Evolutionary conservation across 1,284 basidiomycete genomes (phyloP).

Genomic region (Fistulina hepatica): DNA sequence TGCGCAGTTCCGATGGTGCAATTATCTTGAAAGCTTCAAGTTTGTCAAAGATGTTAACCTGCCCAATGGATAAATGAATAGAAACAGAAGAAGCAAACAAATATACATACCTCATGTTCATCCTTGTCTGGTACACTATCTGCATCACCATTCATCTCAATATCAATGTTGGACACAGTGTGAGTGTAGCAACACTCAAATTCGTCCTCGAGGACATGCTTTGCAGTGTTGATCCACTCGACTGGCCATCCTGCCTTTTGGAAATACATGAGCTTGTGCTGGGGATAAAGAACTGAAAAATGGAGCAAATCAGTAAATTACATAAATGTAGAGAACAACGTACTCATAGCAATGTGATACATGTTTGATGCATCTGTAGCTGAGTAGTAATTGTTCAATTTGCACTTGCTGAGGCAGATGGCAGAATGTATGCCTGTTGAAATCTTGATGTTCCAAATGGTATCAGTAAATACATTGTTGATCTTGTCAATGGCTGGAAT

Average conservation of each 20-base stretch:
- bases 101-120: not conserved
- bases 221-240: not conserved
- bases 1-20: not conserved
- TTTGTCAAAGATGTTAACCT: conserved; percentile 6
- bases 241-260: conserved; percentile 9
- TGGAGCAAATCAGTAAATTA: not conserved
- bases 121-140: too few species aligned
- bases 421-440: conserved; percentile 13
- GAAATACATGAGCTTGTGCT: conserved; percentile 22
- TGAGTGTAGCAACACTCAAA: conserved; percentile 3
- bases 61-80: not conserved
- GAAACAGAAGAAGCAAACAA: not conserved
- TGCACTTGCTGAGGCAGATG: conserved; percentile 12
- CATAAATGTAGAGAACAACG: conserved; percentile 2
- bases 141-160: too few species aligned
- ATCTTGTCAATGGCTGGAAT: conserved; percentile 28
- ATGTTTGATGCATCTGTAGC: conserved; percentile 15
- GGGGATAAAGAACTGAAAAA: conserved; percentile 20
- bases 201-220: conserved; percentile 1
- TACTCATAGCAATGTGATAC: conserved; percentile 19
- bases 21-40: conserved; percentile 2
- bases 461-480: conserved; percentile 17
- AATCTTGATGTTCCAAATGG: conserved; percentile 4
- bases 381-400: conserved; percentile 18
- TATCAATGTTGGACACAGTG: not conserved